Evolutionary conservation across 345 rosid species (phyloP).

Genomic region (Pistacia atlantica): DNA sequence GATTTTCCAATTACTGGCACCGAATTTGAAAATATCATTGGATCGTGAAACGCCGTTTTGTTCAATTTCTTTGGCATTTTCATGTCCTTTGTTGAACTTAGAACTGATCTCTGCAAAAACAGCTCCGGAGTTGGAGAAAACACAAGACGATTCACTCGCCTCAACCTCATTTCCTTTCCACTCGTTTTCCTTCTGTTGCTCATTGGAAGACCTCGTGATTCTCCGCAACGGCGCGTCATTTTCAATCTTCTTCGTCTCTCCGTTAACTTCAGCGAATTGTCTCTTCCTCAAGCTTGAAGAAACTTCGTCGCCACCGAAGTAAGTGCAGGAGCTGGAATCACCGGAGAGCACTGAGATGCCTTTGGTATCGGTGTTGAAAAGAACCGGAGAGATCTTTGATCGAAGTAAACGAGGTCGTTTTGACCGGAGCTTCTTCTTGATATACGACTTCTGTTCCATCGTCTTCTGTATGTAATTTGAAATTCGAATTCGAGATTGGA

Average conservation of each 20-base stretch:
- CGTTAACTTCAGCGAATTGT: constrained; percentile 27
- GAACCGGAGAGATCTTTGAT: constrained; percentile 42
- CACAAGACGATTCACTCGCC: constrained; percentile 63
- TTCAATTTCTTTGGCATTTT: constrained; percentile 15
- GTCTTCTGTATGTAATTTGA: constrained; percentile 7
- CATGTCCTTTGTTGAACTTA: constrained; percentile 20
- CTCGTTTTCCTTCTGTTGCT: constrained; percentile 33
- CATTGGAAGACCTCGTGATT: constrained; percentile 52
- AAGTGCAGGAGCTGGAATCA: constrained; percentile 41
- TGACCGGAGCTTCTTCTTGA: constrained; percentile 57
- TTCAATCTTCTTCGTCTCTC: constrained; percentile 23
- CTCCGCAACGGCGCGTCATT: constrained; percentile 41
- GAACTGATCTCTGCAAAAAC: constrained; percentile 23
- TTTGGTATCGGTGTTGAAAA: constrained; percentile 17
- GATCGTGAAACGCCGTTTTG: constrained; percentile 33
- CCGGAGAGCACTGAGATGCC: constrained; percentile 35
- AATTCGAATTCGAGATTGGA: constrained; percentile 26
- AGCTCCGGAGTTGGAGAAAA: constrained; percentile 41
- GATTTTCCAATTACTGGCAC: constrained; percentile 26
- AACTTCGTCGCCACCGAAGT: constrained; percentile 37
- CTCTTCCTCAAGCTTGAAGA: constrained; percentile 49
- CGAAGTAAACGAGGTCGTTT: constrained; percentile 51
- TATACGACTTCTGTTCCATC: constrained; percentile 28
- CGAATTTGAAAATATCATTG: constrained; percentile 11
- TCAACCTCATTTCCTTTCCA: constrained; percentile 37